Conservation (phyloP, 805 yeast species). For the Scheffersomyces ergatensis region DNA sequence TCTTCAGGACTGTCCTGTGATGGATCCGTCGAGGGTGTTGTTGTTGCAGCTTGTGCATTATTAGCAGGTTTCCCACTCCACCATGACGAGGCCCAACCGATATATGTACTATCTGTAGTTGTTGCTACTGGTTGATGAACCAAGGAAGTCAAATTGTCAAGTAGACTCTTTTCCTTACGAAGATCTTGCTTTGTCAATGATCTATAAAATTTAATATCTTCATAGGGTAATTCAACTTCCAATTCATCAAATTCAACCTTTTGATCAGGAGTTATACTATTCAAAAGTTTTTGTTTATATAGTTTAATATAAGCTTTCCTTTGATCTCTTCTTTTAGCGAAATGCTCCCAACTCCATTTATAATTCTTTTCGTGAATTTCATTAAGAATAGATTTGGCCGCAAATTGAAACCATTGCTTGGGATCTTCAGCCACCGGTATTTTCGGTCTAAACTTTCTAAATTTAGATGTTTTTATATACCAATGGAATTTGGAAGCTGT, state of each 20-base stretch:
- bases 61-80: conserved; percentile 44
- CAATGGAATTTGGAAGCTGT: conserved; percentile 80
- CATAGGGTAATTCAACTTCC: conserved; percentile 62
- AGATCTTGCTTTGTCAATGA: conserved; percentile 70
- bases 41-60: conserved; percentile 5
- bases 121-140: conserved; percentile 7
- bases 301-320: conserved; percentile 63
- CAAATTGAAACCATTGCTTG: conserved; percentile 75
- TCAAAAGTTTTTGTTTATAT: conserved; percentile 62
- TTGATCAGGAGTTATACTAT: conserved; percentile 23
- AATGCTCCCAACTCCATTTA: conserved; percentile 86
- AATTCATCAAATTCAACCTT: conserved; percentile 44
- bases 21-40: conserved; percentile 1
- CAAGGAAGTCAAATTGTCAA: not conserved
- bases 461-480: conserved; percentile 73
- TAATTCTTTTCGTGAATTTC: conserved; percentile 81
- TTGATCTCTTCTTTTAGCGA: conserved; percentile 68
- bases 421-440: conserved; percentile 60
- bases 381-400: conserved; percentile 68
- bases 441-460: conserved; percentile 67
- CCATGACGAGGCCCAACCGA: conserved; percentile 73
- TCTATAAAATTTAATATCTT: conserved; percentile 83
- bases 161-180: conserved; percentile 46
- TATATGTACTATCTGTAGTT: conserved; percentile 9
- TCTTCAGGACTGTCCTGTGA: conserved; percentile 22